phyloP scores from a whole-genome alignment of 345 rosid genomes.

The Citrus sp. region DNA sequence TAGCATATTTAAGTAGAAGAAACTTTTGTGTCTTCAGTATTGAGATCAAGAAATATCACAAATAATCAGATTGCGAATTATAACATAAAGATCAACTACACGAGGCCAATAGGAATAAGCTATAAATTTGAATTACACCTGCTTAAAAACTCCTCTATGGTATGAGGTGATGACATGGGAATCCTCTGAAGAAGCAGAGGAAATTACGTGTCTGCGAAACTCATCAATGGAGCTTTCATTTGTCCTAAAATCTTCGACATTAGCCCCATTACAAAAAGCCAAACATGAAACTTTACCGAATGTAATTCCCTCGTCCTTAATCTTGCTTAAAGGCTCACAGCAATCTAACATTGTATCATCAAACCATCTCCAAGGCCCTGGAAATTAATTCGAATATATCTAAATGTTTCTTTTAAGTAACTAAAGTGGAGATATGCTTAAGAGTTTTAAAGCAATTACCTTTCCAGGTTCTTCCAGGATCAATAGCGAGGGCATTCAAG shows the following conservation, averaged over 20 bases:
- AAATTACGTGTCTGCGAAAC: slow-evolving; percentile 24
- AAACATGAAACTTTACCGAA: slow-evolving; percentile 35
- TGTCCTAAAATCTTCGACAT: slow-evolving; percentile 30
- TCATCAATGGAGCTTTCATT: slow-evolving; percentile 16
- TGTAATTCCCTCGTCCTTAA: slow-evolving; percentile 28
- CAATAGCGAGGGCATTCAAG: slow-evolving; percentile 43
- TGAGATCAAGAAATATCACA: too few species aligned
- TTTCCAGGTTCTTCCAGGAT: slow-evolving; percentile 45
- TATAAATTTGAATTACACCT: slow-evolving; percentile 17
- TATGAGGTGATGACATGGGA: slow-evolving; percentile 30
- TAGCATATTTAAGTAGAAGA: not conserved
- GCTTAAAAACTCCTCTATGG: slow-evolving; percentile 25
- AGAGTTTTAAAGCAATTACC: slow-evolving; percentile 11
- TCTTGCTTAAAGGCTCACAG: slow-evolving; percentile 31
- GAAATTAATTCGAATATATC: not conserved
- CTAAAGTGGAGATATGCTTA: not conserved
- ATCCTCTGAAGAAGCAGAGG: slow-evolving; percentile 25
- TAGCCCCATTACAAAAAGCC: slow-evolving; percentile 35
- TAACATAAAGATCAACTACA: not conserved
- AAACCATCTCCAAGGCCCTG: slow-evolving; percentile 46
- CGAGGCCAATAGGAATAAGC: not conserved
- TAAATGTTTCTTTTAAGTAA: not conserved
- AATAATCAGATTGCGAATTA: not conserved
- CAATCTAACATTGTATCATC: slow-evolving; percentile 42
- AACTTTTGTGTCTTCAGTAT: not conserved